These are phyloP conservation scores for Tubosaeta sp. DNA, from an alignment of 768 basidiomycete genomes.

Conservation along the genomic window DNA sequence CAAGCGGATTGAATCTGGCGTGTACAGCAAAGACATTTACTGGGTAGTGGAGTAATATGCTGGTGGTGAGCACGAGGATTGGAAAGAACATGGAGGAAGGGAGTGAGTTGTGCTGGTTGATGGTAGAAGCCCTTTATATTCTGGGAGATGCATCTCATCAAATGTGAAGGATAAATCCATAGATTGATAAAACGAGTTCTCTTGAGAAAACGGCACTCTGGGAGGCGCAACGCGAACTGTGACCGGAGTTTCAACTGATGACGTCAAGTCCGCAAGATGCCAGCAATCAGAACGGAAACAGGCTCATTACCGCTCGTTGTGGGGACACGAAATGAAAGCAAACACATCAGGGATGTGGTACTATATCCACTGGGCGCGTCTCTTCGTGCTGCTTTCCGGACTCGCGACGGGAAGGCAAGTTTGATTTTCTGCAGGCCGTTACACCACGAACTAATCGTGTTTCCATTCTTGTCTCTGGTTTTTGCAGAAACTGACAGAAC, in stretches of 20 bases:
- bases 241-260: no score
- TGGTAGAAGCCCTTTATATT: slow-evolving; percentile 1
- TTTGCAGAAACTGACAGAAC: slow-evolving; percentile 44
- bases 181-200: no score
- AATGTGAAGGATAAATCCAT: no score
- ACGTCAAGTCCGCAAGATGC: background rate
- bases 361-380: slow-evolving; percentile 11
- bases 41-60: background rate
- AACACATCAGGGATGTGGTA: background rate
- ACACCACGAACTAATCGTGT: background rate
- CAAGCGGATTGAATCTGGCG: slow-evolving; percentile 35
- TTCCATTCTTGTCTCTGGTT: background rate
- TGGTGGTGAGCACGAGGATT: background rate
- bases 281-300: background rate
- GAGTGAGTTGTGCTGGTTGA: background rate
- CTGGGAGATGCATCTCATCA: no score
- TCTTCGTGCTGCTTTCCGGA: slow-evolving; percentile 23
- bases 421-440: background rate
- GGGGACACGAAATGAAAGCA: background rate
- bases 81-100: background rate
- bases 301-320: background rate
- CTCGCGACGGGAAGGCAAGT: slow-evolving; percentile 26
- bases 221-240: no score
- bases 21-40: background rate
- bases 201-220: no score